Conservation (phyloP, 192 early-diverging fungal genomes). For the Gryganskiella cystojenkinii region DNA sequence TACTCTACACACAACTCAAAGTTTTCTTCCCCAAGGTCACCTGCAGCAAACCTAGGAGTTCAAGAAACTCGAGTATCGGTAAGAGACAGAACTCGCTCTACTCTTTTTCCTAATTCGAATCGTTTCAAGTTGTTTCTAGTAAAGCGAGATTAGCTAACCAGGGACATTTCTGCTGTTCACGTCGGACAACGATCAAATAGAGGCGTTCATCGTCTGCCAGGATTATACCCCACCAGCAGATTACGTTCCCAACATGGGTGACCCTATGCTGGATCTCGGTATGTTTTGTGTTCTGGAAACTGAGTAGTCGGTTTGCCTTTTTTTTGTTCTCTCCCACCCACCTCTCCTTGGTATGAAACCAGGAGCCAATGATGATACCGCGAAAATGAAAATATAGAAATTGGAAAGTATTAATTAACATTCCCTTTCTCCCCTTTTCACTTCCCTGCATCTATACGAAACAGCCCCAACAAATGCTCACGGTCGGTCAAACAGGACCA, state of each 20-base stretch:
- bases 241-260: conserved; percentile 90
- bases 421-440: neutral
- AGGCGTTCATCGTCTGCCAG: conserved; percentile 95
- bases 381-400: too few relatives aligned
- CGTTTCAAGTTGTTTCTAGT: neutral
- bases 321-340: neutral
- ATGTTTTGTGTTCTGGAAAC: conserved; percentile 10
- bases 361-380: too few relatives aligned
- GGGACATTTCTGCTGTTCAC: neutral
- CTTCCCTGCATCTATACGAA: too few relatives aligned
- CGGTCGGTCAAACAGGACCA: conserved; percentile 76
- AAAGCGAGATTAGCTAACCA: neutral
- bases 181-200: conserved; percentile 49
- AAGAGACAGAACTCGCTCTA: neutral
- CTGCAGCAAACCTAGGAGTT: conserved; percentile 93
- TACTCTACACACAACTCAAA: conserved; percentile 92
- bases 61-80: conserved; percentile 89
- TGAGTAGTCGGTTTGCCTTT: neutral
- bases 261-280: conserved; percentile 87
- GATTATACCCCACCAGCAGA: conserved; percentile 86
- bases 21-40: conserved; percentile 93
- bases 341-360: too few relatives aligned
- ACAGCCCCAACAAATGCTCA: conserved; percentile 68
- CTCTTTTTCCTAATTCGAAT: neutral
- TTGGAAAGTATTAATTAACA: neutral